Conservation (phyloP, 441 rosid species). For the Gossypium davidsonii region DNA sequence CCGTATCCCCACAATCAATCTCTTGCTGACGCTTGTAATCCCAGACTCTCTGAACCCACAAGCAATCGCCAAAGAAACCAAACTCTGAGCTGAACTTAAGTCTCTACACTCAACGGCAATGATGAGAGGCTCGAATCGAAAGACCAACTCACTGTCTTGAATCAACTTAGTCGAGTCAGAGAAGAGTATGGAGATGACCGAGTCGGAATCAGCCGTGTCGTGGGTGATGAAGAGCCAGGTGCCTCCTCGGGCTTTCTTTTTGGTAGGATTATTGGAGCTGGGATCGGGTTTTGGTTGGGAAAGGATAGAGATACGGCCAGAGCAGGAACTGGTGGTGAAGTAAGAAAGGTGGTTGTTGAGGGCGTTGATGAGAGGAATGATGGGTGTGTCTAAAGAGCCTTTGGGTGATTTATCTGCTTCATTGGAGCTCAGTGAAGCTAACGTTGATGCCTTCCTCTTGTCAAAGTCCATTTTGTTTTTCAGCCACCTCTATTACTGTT, state of each 20-base stretch:
- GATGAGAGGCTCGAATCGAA: slow-evolving; percentile 85
- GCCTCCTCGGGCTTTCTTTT: slow-evolving; percentile 80
- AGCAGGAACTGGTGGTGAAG: slow-evolving; percentile 93
- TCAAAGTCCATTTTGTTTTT: slow-evolving; percentile 52
- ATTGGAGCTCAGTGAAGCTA: slow-evolving; percentile 51
- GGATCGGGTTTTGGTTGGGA: slow-evolving; percentile 43
- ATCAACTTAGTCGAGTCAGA: slow-evolving; percentile 18
- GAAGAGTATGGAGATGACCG: slow-evolving; percentile 51
- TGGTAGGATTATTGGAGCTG: slow-evolving; percentile 12
- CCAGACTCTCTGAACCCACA: slow-evolving; percentile 85
- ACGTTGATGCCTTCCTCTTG: slow-evolving; percentile 62
- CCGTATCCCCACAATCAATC: slow-evolving; percentile 78
- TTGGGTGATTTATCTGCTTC: slow-evolving; percentile 75
- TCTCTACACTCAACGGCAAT: slow-evolving; percentile 76
- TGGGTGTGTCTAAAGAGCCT: slow-evolving; percentile 66
- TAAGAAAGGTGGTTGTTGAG: slow-evolving; percentile 64
- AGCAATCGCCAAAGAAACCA: slow-evolving; percentile 66
- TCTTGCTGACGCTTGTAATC: slow-evolving; percentile 62
- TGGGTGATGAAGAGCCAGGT: slow-evolving; percentile 79
- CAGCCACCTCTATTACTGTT: not conserved
- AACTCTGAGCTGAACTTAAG: slow-evolving; percentile 48
- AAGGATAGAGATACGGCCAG: slow-evolving; percentile 84
- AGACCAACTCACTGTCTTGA: slow-evolving; percentile 42
- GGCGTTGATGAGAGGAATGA: slow-evolving; percentile 62
- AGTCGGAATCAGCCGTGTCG: slow-evolving; percentile 48